phyloP scores from a whole-genome alignment of 1,284 basidiomycete species.

The Sanghuangporus baumii region DNA sequence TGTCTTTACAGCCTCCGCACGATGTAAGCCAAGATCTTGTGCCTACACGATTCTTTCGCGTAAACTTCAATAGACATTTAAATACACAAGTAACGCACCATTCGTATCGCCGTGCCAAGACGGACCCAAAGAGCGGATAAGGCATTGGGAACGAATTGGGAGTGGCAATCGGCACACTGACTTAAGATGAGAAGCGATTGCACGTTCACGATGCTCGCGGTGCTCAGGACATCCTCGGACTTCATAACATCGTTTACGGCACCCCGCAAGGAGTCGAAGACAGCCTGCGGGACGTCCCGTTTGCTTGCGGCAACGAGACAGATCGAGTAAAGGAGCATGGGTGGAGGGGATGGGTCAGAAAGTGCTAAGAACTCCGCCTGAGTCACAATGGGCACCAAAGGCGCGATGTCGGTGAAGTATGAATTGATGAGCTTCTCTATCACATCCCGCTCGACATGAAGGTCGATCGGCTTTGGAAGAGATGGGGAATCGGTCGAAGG shows the following conservation, averaged over 20 bases:
- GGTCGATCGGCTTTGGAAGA: conserved; percentile 56
- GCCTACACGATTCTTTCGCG: conserved; percentile 45
- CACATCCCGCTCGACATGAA: conserved; percentile 70
- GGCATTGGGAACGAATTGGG: conserved; percentile 71
- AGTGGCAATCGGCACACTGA: conserved; percentile 77
- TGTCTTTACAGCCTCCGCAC: conserved; percentile 76
- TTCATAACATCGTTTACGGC: conserved; percentile 85
- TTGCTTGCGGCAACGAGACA: conserved; percentile 87
- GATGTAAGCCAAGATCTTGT: conserved; percentile 88
- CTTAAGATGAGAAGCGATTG: conserved; percentile 84
- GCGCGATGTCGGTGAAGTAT: conserved; percentile 83
- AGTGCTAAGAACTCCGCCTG: conserved; percentile 78
- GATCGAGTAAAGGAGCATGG: conserved; percentile 86
- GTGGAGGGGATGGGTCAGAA: conserved; percentile 59
- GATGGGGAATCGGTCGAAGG: conserved; percentile 49
- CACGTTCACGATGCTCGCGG: conserved; percentile 81
- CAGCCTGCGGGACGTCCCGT: conserved; percentile 74
- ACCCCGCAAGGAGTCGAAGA: conserved; percentile 81
- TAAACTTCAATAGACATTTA: background rate
- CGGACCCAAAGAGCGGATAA: conserved; percentile 75
- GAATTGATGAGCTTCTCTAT: conserved; percentile 84
- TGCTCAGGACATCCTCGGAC: conserved; percentile 85
- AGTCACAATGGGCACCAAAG: conserved; percentile 84
- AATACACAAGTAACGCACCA: conserved; percentile 48
- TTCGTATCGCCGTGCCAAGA: conserved; percentile 74